A percentile compares a stretch with the other conserved stretches of the same genome.
Evolutionary conservation across 1,284 basidiomycete species (phyloP).

Genomic region (Sphaerobolus stellatus): DNA sequence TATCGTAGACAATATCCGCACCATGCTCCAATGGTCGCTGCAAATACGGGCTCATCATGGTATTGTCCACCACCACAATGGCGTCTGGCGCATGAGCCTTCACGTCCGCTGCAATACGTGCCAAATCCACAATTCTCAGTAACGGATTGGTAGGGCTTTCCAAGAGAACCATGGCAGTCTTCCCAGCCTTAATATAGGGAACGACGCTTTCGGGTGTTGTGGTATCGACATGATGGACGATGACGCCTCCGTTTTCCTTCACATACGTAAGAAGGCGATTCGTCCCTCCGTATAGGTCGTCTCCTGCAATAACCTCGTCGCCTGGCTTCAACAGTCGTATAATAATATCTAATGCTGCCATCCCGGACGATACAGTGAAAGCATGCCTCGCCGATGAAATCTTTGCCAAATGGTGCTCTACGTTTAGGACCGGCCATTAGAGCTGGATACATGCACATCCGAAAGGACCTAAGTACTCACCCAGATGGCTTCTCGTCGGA

Average conservation of each 20-base stretch:
- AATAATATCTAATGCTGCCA: conserved; percentile 97
- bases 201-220: conserved; percentile 69
- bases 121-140: conserved; percentile 92
- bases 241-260: conserved; percentile 83
- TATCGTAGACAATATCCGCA: conserved; percentile 97
- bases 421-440: conserved; percentile 1
- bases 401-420: conserved; percentile 93
- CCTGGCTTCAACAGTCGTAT: conserved; percentile 92
- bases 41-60: conserved; percentile 99
- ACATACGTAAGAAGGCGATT: conserved; percentile 95
- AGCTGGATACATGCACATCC: not conserved
- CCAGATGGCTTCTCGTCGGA: conserved; percentile 92
- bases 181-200: conserved; percentile 64
- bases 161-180: conserved; percentile 90
- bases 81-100: conserved; percentile 82
- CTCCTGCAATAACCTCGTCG: conserved; percentile 93
- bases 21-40: conserved; percentile 95
- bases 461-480: conserved; percentile 43
- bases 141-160: conserved; percentile 98
- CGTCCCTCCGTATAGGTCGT: conserved; percentile 97
- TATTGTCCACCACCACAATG: conserved; percentile 94
- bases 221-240: conserved; percentile 93
- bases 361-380: conserved; percentile 92
- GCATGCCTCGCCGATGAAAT: conserved; percentile 88
- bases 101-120: conserved; percentile 75